phyloP scores from a whole-genome alignment of 1,284 basidiomycete species.

The Exobasidium cylindrosporum region DNA sequence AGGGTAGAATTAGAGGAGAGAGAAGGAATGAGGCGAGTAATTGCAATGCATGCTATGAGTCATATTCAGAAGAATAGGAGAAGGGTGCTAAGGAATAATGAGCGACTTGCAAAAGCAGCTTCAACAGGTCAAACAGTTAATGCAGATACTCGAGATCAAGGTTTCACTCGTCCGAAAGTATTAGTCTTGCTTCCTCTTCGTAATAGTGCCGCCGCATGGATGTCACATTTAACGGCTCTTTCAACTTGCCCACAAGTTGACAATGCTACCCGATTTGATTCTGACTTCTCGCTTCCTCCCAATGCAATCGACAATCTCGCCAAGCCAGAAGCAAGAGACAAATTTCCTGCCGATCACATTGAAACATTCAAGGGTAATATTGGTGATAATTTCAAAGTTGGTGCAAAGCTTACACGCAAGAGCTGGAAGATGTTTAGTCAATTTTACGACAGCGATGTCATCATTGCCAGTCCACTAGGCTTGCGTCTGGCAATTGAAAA shows the following conservation, averaged over 20 bases:
- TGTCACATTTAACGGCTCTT: constrained; percentile 29
- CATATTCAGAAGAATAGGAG: constrained; percentile 73
- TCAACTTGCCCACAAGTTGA: constrained; percentile 44
- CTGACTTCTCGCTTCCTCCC: constrained; percentile 78
- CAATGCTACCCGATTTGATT: constrained; percentile 74
- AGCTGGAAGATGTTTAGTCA: constrained; percentile 80
- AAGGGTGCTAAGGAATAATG: constrained; percentile 88
- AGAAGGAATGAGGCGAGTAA: constrained; percentile 23
- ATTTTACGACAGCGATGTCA: constrained; percentile 86
- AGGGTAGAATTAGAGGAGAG: constrained; percentile 26
- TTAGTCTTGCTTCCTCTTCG: constrained; percentile 90
- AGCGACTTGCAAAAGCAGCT: constrained; percentile 64
- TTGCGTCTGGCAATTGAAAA: constrained; percentile 89
- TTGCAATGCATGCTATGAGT: constrained; percentile 45
- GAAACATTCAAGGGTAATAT: constrained; percentile 95
- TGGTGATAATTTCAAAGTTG: constrained; percentile 90
- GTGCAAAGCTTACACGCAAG: constrained; percentile 87
- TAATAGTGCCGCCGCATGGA: constrained; percentile 78
- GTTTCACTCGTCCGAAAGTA: constrained; percentile 92
- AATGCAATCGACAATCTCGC: constrained; percentile 79
- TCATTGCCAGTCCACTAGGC: constrained; percentile 89
- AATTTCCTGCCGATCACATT: constrained; percentile 83
- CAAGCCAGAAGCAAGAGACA: constrained; percentile 58
- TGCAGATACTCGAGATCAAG: constrained; percentile 71
- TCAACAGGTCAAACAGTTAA: constrained; percentile 13